Percentiles rank a stretch among this genome's conserved stretches.
phyloP scores from a whole-genome alignment of 2,329 filamentous ascomycete genomes.

The Pseudogymnoascus sp. region DNA sequence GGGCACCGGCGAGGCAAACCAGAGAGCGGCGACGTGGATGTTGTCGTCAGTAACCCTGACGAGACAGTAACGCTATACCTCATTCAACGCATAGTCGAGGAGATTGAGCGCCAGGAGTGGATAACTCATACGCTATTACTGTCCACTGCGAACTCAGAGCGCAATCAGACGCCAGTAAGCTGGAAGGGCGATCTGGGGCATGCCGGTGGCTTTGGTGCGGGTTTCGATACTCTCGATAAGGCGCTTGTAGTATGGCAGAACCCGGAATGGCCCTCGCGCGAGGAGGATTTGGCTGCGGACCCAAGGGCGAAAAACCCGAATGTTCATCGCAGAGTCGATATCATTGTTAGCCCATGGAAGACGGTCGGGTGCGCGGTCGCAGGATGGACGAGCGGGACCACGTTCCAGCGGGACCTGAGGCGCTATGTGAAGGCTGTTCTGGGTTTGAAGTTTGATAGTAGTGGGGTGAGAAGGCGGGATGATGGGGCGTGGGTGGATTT shows the following conservation, averaged over 20 bases:
- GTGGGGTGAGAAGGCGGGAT: slow-evolving; percentile 61
- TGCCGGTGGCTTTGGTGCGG: slow-evolving; percentile 37
- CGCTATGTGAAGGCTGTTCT: slow-evolving; percentile 66
- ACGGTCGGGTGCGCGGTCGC: slow-evolving; percentile 81
- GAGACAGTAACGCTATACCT: slow-evolving; percentile 59
- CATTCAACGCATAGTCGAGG: slow-evolving; percentile 60
- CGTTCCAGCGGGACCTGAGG: slow-evolving; percentile 79
- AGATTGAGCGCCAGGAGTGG: slow-evolving; percentile 58
- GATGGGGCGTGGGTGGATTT: slow-evolving; percentile 65
- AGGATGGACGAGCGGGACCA: slow-evolving; percentile 83
- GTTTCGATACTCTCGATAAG: slow-evolving; percentile 86
- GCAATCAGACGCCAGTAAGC: slow-evolving; percentile 53
- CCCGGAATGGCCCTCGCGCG: slow-evolving; percentile 39
- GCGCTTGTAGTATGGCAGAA: slow-evolving; percentile 89
- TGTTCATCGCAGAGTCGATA: slow-evolving; percentile 78
- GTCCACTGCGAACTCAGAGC: slow-evolving; percentile 59
- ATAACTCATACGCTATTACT: slow-evolving; percentile 76
- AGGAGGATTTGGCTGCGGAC: slow-evolving; percentile 24
- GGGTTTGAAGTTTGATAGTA: slow-evolving; percentile 82
- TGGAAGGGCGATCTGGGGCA: slow-evolving; percentile 41
- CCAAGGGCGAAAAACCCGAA: slow-evolving; percentile 52
- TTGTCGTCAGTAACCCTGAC: slow-evolving; percentile 73
- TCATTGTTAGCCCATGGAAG: slow-evolving; percentile 81
- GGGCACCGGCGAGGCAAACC: slow-evolving; percentile 58
- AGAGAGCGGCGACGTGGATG: slow-evolving; percentile 71